Conservation (phyloP, 2,329 filamentous ascomycete genomes). For the Ascochyta pisi region DNA sequence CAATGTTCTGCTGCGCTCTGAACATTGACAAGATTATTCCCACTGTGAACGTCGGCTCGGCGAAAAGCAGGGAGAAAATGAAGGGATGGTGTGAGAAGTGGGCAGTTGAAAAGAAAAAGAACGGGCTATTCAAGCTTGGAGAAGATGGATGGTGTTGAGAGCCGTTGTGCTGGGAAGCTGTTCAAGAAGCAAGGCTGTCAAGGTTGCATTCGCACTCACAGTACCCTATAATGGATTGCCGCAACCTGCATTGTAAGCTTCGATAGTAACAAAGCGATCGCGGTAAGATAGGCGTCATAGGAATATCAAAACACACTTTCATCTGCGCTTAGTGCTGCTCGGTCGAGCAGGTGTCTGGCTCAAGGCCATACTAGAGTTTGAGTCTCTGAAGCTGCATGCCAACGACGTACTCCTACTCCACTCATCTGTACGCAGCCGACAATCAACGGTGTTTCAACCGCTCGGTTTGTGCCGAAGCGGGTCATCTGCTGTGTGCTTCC, state of each 20-base stretch:
- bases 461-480: not conserved
- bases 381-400: not conserved
- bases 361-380: not conserved
- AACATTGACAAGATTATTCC: constrained; percentile 89
- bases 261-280: not conserved
- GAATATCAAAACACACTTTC: not conserved
- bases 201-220: too few species aligned
- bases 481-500: not conserved
- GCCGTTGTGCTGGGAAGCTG: not conserved
- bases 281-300: not conserved
- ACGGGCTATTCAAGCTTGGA: constrained; percentile 60
- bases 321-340: not conserved
- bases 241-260: not conserved
- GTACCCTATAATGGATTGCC: too few species aligned
- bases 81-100: constrained; percentile 70
- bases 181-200: too few species aligned
- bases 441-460: not conserved
- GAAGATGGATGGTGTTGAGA: constrained; percentile 28
- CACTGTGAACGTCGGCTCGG: constrained; percentile 83
- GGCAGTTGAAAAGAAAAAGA: constrained; percentile 67
- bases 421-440: not conserved
- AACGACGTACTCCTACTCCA: not conserved
- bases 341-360: not conserved
- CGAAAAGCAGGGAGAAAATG: constrained; percentile 69
- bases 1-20: constrained; percentile 88